Base-by-base conservation (phyloP, 2,329 filamentous ascomycete species). In the Dactylonectria macrodidyma region DNA sequence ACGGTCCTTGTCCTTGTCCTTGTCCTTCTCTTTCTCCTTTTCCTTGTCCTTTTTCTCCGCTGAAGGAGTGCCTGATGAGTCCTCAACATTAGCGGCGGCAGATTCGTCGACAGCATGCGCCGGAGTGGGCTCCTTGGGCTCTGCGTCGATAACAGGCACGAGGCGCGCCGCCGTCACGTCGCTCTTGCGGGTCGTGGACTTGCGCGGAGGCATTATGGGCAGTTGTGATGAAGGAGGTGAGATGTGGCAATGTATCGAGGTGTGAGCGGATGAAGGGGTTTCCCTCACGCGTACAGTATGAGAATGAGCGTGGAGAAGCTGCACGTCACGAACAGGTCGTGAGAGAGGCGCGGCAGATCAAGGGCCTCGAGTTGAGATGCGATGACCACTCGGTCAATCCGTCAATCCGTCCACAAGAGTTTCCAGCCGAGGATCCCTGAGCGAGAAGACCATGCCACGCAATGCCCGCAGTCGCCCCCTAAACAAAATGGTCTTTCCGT, bases 141-240 rank as follows among this genome's bases (percentile, higher is more conserved):
- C 74, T 60, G 80, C 79, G 52, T 85, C 83, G 54, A 87, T 85
- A 68, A 81, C 80, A 33, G 81, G 81, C 46, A 82, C 82, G 52
- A 85, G 83, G 38, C 82, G 81, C 9, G 84, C 82, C 60, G 81
- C 82, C 11, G 86, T 84, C 50, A 81, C 82, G 71, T 86, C 84
- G 80, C 82, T 84, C 68, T 80, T 82, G 69, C 81, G 82, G 33
- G 80, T 74, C 72, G 88, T 87, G 70, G 84, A 86, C 78, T 90
- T 91, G 60, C 86, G 84, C 30, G 88, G 83, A 55, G 88, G 86
- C 88, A 90, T 90, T 38, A 9, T 59, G 38, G 62, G 48, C 62
- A 73, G 55, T 62, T 62, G 55, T 41, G 41, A 36, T 56, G 58
- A 8, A 24, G 24, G 48, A 22, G 58, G 50, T 60, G 51, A 33